Conservation (phyloP, 1,139 yeast genomes). For the Geotrichum australiense region DNA sequence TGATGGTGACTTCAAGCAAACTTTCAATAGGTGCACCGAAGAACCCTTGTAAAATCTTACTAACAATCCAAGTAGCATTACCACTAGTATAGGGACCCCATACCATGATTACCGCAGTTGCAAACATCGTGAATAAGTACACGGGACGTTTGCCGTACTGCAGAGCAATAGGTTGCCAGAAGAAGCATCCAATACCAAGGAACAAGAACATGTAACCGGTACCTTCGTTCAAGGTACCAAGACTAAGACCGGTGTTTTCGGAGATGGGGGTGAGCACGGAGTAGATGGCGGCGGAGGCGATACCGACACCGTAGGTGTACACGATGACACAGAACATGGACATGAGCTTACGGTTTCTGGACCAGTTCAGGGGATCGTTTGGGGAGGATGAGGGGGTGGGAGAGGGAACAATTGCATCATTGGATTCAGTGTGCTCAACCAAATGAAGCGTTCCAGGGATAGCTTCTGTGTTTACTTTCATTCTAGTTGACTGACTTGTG, state of each 20-base stretch:
- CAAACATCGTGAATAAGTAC: slow-evolving; percentile 38
- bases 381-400: slow-evolving; percentile 45
- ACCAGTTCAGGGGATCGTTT: slow-evolving; percentile 45
- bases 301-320: slow-evolving; percentile 41
- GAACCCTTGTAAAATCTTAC: slow-evolving; percentile 42
- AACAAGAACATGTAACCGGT: slow-evolving; percentile 46
- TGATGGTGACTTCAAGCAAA: slow-evolving; percentile 41
- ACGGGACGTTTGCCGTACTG: slow-evolving; percentile 51
- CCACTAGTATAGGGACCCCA: slow-evolving; percentile 32
- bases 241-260: slow-evolving; percentile 37
- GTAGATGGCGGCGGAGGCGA: slow-evolving; percentile 44
- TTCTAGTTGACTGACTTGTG: too few species aligned
- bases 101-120: slow-evolving; percentile 28
- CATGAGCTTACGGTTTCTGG: slow-evolving; percentile 35
- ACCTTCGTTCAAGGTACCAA: slow-evolving; percentile 43
- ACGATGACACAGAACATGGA: slow-evolving; percentile 34
- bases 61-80: slow-evolving; percentile 36
- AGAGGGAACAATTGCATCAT: slow-evolving; percentile 33
- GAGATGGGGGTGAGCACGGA: slow-evolving; percentile 42
- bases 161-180: slow-evolving; percentile 47
- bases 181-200: slow-evolving; percentile 44
- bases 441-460: slow-evolving; percentile 60
- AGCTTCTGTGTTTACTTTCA: slow-evolving; percentile 33
- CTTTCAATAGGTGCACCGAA: slow-evolving; percentile 52
- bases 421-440: slow-evolving; percentile 38